Evolutionary conservation across 495 filamentous ascomycete species (phyloP), one percentile per base, ranked within the genome.

Genomic region (Oidiodendron maius): DNA sequence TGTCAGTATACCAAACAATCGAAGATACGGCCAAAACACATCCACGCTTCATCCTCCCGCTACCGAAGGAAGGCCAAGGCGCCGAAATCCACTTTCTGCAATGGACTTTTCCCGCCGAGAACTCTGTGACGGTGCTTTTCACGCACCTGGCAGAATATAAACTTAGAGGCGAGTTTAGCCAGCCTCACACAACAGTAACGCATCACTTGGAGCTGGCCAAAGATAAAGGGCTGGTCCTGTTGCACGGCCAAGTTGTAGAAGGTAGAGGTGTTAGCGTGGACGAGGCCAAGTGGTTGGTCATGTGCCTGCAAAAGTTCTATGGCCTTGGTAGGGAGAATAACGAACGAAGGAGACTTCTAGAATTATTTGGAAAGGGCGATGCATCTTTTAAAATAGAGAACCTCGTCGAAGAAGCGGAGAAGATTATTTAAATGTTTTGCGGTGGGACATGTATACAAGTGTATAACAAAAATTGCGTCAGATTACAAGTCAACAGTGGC

Each of bases 291-390:
- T 96, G 86, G 89, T 61, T 98, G 57, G 75, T 94, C n/a, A 87
- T 95, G 76, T 87, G 89, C 39, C 66, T 98, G 70, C 93, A 97
- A 76, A 83, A 88, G 65, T 98, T 97, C 64, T 98, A 97, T 62
- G 89, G 83, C 12, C 75, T 74, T 1, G 70, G 70, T 9, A 62
- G 58, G 22, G 67, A 67, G 23, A 71, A 75, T 18, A 63, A 53
- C 46, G 66, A 66, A 64, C 68, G 80, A 67, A 80, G 67, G 67
- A 64, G 75, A 69, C 60, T 97, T 62, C 63, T 97, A 61, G 84
- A 87, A 64, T 80, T 82, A 75, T 97, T 96, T 64, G 83, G 75
- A 4, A 68, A 67, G 47, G 91, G 90, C 1, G 90, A 91, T 68
- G 66, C 69, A 53, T 68, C 65, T 44, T 97, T 96, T 64, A 87